These are phyloP conservation scores for Mycena citricolor DNA, from an alignment of 1,284 basidiomycete species.

Conservation along the genomic window DNA sequence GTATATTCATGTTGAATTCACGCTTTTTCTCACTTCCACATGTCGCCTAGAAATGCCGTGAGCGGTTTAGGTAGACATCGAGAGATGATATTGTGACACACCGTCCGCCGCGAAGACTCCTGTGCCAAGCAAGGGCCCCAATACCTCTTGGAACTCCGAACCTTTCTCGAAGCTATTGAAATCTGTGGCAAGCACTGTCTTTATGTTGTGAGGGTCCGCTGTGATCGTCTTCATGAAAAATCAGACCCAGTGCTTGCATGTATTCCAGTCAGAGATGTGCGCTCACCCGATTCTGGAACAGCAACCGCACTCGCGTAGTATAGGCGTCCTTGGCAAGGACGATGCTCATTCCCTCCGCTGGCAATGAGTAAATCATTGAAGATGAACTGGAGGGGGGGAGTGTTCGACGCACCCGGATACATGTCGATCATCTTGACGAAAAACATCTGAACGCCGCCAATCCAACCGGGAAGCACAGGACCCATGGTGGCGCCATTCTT, in stretches of 20 bases:
- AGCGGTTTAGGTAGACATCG: neutral
- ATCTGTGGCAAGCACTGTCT: slow-evolving; percentile 20
- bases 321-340: neutral
- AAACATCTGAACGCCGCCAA: slow-evolving; percentile 16
- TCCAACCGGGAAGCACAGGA: slow-evolving; percentile 20
- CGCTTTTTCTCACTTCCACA: slow-evolving; percentile 14
- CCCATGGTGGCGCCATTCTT: slow-evolving; percentile 33
- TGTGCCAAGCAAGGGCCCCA: slow-evolving; percentile 21
- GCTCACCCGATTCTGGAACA: slow-evolving; percentile 17
- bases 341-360: slow-evolving; percentile 6
- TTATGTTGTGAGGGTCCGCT: slow-evolving; percentile 30
- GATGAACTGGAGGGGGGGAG: neutral
- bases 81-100: neutral
- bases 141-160: slow-evolving; percentile 5
- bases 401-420: slow-evolving; percentile 20
- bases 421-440: slow-evolving; percentile 13
- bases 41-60: slow-evolving; percentile 23
- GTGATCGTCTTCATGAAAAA: slow-evolving; percentile 34
- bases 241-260: slow-evolving; percentile 22
- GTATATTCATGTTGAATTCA: neutral
- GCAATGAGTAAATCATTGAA: neutral
- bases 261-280: neutral
- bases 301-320: slow-evolving; percentile 7
- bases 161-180: slow-evolving; percentile 21
- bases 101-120: slow-evolving; percentile 23